A percentile compares a stretch with the other conserved stretches of the same genome.
Conservation (phyloP, 2,329 filamentous ascomycete species). For the Clonostachys rosea region DNA sequence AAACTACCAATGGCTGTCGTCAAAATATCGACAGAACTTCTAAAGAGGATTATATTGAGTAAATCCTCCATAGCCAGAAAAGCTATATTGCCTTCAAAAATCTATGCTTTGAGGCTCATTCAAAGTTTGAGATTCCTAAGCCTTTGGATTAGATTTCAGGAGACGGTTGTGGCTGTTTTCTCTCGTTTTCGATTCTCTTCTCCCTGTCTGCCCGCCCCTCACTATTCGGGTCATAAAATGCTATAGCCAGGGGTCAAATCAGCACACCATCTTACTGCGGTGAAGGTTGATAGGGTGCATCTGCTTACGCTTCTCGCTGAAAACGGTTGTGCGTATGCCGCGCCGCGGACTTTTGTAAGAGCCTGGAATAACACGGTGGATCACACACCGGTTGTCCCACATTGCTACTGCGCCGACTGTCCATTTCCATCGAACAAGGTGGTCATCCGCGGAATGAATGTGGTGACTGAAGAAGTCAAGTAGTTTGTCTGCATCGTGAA, state of each 20-base stretch:
- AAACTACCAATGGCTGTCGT: too few species aligned
- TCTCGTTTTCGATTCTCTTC: too few species aligned
- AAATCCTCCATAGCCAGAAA: too few species aligned
- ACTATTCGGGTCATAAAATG: conserved; percentile 3
- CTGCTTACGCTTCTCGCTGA: conserved; percentile 3
- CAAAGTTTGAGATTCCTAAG: too few species aligned
- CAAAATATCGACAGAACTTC: too few species aligned
- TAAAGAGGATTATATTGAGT: too few species aligned
- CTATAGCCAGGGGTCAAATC: not conserved
- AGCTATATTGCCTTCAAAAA: too few species aligned
- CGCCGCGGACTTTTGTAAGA: conserved; percentile 1
- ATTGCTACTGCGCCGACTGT: conserved; percentile 40
- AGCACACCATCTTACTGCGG: not conserved
- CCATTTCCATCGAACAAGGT: conserved; percentile 46
- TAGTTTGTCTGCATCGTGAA: conserved; percentile 28
- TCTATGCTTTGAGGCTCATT: too few species aligned
- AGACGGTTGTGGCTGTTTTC: too few species aligned
- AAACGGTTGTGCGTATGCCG: conserved; percentile 2
- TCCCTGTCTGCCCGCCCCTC: not conserved
- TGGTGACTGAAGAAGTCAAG: conserved; percentile 39
- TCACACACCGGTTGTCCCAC: conserved; percentile 38
- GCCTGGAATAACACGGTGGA: conserved; percentile 13
- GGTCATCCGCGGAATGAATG: conserved; percentile 43
- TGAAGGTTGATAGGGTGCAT: not conserved
- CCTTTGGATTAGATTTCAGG: too few species aligned